A percentile compares a stretch with the other conserved stretches of the same genome.
Conservation (phyloP, 2,329 filamentous ascomycete genomes). For the Xylariaceae sp. region DNA sequence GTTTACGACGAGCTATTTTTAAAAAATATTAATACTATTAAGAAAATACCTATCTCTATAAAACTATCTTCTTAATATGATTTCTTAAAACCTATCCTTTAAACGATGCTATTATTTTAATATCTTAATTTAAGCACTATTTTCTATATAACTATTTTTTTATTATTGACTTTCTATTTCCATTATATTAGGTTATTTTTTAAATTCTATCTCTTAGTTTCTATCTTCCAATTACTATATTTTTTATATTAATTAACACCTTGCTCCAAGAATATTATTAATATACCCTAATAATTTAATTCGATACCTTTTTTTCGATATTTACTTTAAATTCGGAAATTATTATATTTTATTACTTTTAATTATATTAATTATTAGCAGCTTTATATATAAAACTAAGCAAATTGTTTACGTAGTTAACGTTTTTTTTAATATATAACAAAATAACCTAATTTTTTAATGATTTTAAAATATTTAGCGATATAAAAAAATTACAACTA, state of each 20-base stretch:
- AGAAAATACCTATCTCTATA: not conserved
- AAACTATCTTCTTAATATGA: not conserved
- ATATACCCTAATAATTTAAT: not conserved
- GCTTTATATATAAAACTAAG: not conserved
- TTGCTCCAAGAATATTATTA: not conserved
- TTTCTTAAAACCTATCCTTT: not conserved
- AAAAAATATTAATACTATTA: not conserved
- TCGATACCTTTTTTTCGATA: not conserved
- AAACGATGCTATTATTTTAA: not conserved
- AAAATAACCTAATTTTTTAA: not conserved
- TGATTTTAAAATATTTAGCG: not conserved
- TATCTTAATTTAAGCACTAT: not conserved
- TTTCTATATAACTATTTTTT: not conserved
- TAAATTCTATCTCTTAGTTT: not conserved
- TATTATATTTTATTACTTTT: not conserved
- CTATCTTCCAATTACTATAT: not conserved
- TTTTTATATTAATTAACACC: not conserved
- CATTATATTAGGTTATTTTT: not conserved
- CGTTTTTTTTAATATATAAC: not conserved
- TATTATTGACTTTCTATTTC: not conserved
- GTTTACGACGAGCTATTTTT: not conserved
- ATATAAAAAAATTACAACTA: not conserved
- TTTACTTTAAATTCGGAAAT: not conserved
- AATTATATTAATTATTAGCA: not conserved
- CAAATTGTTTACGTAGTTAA: not conserved